phyloP scores from a whole-genome alignment of 2,329 filamentous ascomycete genomes.

The Colletotrichum echinochloae region DNA sequence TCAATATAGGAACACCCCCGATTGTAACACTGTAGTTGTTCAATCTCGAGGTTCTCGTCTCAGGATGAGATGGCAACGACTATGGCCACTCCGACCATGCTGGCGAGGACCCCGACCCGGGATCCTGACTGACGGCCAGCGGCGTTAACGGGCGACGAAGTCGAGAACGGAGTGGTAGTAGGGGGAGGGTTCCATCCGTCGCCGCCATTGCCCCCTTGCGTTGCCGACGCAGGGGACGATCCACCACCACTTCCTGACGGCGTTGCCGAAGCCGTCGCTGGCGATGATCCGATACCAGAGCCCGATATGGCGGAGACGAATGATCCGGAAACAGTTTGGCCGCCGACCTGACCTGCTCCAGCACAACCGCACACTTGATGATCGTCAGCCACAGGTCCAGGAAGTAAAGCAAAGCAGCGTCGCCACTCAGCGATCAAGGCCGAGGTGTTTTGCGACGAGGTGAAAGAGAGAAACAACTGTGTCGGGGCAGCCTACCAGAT shows the following conservation, averaged over 20 bases:
- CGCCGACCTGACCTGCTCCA: constrained; percentile 12
- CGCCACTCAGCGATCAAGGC: background rate
- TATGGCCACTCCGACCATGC: background rate
- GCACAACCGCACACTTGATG: constrained; percentile 33
- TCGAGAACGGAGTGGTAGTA: constrained; percentile 19
- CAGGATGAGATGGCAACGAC: background rate
- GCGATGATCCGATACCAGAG: constrained; percentile 18
- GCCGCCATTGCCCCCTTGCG: constrained; percentile 13
- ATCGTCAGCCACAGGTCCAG: background rate
- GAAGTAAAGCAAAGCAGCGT: accelerated
- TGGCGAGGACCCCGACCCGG: background rate
- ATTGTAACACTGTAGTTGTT: background rate
- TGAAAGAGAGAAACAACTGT: background rate
- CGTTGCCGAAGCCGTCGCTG: constrained; percentile 15
- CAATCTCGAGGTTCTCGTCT: accelerated
- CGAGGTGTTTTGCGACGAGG: accelerated
- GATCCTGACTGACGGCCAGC: constrained; percentile 13
- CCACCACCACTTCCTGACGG: constrained; percentile 14
- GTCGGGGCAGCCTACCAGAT: constrained; percentile 12
- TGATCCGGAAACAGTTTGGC: constrained; percentile 23
- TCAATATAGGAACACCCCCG: background rate
- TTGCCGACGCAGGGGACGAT: constrained; percentile 11
- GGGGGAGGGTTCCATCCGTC: constrained; percentile 26
- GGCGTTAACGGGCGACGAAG: constrained; percentile 21
- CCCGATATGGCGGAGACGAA: constrained; percentile 28